A percentile compares a stretch with the other conserved stretches of the same genome.
Conservation (phyloP, 1,284 basidiomycete species). For the Coriolopsis trogii region DNA sequence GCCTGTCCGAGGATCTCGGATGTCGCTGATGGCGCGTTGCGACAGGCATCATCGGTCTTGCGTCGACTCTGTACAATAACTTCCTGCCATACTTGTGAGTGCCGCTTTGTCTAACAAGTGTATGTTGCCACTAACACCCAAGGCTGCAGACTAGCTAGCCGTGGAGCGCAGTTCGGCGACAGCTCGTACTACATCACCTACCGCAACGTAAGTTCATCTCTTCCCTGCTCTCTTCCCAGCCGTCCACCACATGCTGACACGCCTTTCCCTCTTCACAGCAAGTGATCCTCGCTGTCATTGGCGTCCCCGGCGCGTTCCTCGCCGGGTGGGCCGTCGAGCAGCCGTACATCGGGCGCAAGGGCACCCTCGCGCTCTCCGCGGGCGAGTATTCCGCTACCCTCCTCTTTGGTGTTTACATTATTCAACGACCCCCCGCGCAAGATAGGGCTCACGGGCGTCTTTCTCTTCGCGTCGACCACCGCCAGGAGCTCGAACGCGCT, state of each 20-base stretch:
- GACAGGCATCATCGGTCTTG: constrained; percentile 61
- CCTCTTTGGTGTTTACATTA: constrained; percentile 42
- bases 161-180: constrained; percentile 52
- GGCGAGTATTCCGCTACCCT: constrained; percentile 42
- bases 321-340: constrained; percentile 68
- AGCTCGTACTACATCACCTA: constrained; percentile 52
- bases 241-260: neutral
- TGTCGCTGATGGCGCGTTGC: neutral
- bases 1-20: too few species aligned
- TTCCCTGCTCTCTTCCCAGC: neutral
- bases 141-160: constrained; percentile 42
- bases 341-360: constrained; percentile 61
- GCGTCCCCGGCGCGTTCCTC: constrained; percentile 68
- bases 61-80: constrained; percentile 62
- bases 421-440: constrained; percentile 41
- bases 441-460: constrained; percentile 68
- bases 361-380: constrained; percentile 61
- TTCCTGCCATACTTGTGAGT: constrained; percentile 51
- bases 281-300: constrained; percentile 63
- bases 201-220: constrained; percentile 48
- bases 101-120: neutral
- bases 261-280: constrained; percentile 34
- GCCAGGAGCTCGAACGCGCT: constrained; percentile 67
- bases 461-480: constrained; percentile 73
- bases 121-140: neutral